These are phyloP conservation scores for Citrus sp. DNA, from an alignment of 345 rosid species.

Conservation along the genomic window DNA sequence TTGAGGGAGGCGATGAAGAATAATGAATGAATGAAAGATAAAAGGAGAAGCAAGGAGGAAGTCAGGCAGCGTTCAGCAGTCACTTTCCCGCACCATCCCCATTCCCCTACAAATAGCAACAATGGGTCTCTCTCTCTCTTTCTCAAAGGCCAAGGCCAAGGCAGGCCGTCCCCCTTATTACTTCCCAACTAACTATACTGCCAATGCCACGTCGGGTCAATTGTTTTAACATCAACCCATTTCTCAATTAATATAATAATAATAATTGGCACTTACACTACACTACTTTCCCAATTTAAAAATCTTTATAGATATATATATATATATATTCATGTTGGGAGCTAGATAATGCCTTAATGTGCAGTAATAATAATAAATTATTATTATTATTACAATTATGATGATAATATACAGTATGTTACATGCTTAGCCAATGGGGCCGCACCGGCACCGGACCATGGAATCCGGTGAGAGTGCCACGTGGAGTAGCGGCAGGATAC, in stretches of 20 bases:
- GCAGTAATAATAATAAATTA: too few relatives aligned
- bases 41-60: conserved; percentile 6
- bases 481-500: conserved; percentile 37
- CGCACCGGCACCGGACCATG: conserved; percentile 22
- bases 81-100: conserved; percentile 46
- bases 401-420: neutral
- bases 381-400: too few relatives aligned
- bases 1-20: neutral
- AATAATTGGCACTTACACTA: neutral
- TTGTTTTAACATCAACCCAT: conserved; percentile 1
- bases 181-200: conserved; percentile 23
- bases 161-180: conserved; percentile 23
- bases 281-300: too few relatives aligned
- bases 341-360: neutral
- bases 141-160: neutral
- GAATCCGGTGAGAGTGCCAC: conserved; percentile 31
- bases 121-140: neutral
- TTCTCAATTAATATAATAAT: conserved; percentile 1
- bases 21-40: conserved; percentile 6
- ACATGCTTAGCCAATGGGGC: conserved; percentile 6
- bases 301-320: too few relatives aligned
- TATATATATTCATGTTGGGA: neutral
- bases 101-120: conserved; percentile 18
- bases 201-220: conserved; percentile 2
- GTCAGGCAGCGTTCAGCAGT: conserved; percentile 25